Evolutionary conservation across 148 eudicot species (phyloP).

Genomic region (Vaccinium darrowii): DNA sequence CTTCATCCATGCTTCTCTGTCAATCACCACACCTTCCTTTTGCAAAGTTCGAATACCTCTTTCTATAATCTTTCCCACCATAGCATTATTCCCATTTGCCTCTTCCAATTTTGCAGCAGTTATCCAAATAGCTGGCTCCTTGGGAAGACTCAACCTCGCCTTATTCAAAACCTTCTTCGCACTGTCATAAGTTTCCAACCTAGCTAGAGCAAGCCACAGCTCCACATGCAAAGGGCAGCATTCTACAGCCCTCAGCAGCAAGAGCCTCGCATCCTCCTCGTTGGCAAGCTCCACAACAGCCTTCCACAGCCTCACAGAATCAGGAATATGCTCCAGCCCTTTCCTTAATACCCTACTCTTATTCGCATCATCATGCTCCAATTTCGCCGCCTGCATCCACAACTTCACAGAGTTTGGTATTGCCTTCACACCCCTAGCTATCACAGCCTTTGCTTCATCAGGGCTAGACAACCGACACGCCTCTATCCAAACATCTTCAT

Average conservation of each 20-base stretch:
- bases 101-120: slow-evolving; percentile 96
- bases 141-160: slow-evolving; percentile 78
- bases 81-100: slow-evolving; percentile 72
- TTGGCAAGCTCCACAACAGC: slow-evolving; percentile 91
- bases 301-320: slow-evolving; percentile 96
- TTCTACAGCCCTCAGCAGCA: slow-evolving; percentile 88
- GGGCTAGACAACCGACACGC: slow-evolving; percentile 75
- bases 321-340: slow-evolving; percentile 88
- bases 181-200: slow-evolving; percentile 86
- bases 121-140: slow-evolving; percentile 94
- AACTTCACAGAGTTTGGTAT: slow-evolving; percentile 89
- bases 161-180: slow-evolving; percentile 88
- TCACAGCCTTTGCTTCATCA: slow-evolving; percentile 87
- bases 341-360: slow-evolving; percentile 87
- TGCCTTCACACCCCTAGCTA: slow-evolving; percentile 84
- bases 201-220: slow-evolving; percentile 91
- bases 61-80: slow-evolving; percentile 86
- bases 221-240: slow-evolving; percentile 94
- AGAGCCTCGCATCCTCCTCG: slow-evolving; percentile 79
- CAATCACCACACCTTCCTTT: slow-evolving; percentile 77
- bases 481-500: slow-evolving; percentile 95
- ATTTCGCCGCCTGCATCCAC: slow-evolving; percentile 87
- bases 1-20: slow-evolving; percentile 93
- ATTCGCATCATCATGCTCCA: slow-evolving; percentile 69
- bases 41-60: slow-evolving; percentile 87